These are phyloP conservation scores for Aphanomyces euteiches DNA, from an alignment of 352 stramenopile genomes.

Conservation along the genomic window DNA sequence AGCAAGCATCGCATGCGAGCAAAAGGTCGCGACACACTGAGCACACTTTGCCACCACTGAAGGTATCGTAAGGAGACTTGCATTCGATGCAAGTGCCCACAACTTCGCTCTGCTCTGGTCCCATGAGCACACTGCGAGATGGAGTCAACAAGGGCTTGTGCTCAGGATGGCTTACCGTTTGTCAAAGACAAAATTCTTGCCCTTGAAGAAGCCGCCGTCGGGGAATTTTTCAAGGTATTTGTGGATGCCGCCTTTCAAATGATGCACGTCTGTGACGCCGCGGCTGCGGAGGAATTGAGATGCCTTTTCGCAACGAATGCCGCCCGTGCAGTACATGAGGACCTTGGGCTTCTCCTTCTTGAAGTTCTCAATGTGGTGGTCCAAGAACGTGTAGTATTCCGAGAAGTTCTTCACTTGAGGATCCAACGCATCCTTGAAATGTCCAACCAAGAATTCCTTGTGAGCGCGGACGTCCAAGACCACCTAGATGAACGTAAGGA, in stretches of 20 bases:
- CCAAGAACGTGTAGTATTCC: conserved; percentile 66
- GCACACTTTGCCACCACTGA: conserved; percentile 66
- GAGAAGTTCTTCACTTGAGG: conserved; percentile 71
- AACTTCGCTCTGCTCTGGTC: conserved; percentile 51
- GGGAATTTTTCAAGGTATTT: conserved; percentile 71
- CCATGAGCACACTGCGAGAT: conserved; percentile 49
- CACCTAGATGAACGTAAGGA: conserved; percentile 26
- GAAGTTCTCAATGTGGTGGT: conserved; percentile 40
- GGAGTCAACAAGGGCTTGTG: neutral
- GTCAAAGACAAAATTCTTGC: conserved; percentile 80
- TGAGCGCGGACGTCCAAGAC: conserved; percentile 60
- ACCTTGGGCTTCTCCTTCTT: conserved; percentile 58
- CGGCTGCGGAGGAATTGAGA: conserved; percentile 55
- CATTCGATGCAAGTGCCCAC: conserved; percentile 75
- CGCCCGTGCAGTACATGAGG: conserved; percentile 59
- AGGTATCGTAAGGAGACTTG: conserved; percentile 49
- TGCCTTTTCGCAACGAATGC: conserved; percentile 68
- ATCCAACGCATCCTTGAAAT: conserved; percentile 65
- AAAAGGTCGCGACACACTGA: conserved; percentile 67
- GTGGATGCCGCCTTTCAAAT: conserved; percentile 68
- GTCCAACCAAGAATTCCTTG: conserved; percentile 65
- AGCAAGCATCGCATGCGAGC: conserved; percentile 64
- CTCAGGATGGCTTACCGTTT: conserved; percentile 17
- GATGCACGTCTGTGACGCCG: conserved; percentile 54
- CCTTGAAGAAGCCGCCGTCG: conserved; percentile 55